Base-by-base conservation (phyloP, 1,284 basidiomycete species). In the Rhodofomes roseus region DNA sequence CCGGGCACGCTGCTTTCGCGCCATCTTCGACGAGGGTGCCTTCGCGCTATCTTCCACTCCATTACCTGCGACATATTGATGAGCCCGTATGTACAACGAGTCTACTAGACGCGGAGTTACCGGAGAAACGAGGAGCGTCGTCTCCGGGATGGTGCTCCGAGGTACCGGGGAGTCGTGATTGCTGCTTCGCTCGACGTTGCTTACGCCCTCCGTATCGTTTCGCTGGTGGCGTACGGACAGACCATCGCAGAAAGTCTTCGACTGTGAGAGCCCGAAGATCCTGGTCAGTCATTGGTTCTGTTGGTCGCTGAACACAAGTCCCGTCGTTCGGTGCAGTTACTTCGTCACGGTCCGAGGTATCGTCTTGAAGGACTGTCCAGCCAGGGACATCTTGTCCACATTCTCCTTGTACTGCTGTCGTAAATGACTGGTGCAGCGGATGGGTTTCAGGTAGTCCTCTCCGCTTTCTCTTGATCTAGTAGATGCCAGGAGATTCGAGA, bases 211-310 rank as follows among this genome's bases (percentile, higher is more conserved):
- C 34, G 18, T 51, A 51, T 4, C 34, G 44, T 40, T 43, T 51
- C 20, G 56, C 34, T 3, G 52, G 52, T 22, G 50, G 50, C n/a
- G 57, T 54, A 12, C 41, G 51, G 16, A 34, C 52, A n/a, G 57
- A 58, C 57, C 57, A 58, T 20, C 27, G 39, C 52, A 58, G 23
- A 23, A 58, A 58, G 43, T 54, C 52, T 1, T 58, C 57, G 8
- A 58, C 57, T 23, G 57, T 58, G 18, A 58, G 29, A 16, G 22
- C 50, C 22, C 31, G 31, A 20, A n/a, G n/a, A n/a, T n/a, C n/a
- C n/a, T n/a, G n/a, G n/a, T n/a, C n/a, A n/a, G n/a, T n/a, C n/a
- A n/a, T n/a, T n/a, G n/a, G n/a, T n/a, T n/a, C n/a, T 34, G 27
- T 9, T 31, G 20, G 5, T 18, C 3, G 34, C 12, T 31, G 5